Evolutionary conservation across 2,329 filamentous ascomycete genomes (phyloP), one percentile per base, ranked within the genome.

Genomic region (Cladosporium oxysporum): DNA sequence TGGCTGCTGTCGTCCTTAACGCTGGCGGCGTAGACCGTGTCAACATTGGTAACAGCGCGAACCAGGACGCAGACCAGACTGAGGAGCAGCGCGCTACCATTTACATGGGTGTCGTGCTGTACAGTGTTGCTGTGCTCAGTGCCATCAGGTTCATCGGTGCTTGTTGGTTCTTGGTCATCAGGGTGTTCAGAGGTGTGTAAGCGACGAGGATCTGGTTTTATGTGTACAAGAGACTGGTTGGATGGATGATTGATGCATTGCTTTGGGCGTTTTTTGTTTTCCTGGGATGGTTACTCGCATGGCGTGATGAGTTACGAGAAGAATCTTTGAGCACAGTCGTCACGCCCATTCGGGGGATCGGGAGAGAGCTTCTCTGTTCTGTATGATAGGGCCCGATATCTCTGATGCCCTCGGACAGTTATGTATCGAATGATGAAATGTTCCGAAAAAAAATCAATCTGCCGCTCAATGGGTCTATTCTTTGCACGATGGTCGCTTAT

Each of bases 161-260:
- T 0, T 84, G 92, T 79, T 97, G 93, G 92, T 97, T 97, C 82
- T 85, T 99, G 83, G 84, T 98, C 72, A 90, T 94, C 66, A 85
- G 93, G 73, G 86, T 96, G 87, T 94, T 96, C 78, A 87, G 92
- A 55, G 76, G 76, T 64, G 75, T 78, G 28, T 78, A 67, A 69
- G n/a, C 5, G 26, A 6, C 60, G 31, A 63, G 18, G 7, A 55
- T 63, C 37, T 31, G 37, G 41, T n/a, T 35, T 55, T n/a, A n/a
- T 5, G 5, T 58, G 55, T 26, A 58, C 31, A 33, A 64, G 50
- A 66, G 55, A 28, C 33, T 59, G 66, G 63, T 66, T 58, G 28
- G 50, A 44, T 58, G 28, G 49, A 47, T 47, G 28, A 55, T 33
- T 29, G 52, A n/a, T 66, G 67, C 66, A 63, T 66, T 47, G 60